phyloP scores from a whole-genome alignment of 2,329 filamentous ascomycete species.

The Phialemoniopsis sp. region DNA sequence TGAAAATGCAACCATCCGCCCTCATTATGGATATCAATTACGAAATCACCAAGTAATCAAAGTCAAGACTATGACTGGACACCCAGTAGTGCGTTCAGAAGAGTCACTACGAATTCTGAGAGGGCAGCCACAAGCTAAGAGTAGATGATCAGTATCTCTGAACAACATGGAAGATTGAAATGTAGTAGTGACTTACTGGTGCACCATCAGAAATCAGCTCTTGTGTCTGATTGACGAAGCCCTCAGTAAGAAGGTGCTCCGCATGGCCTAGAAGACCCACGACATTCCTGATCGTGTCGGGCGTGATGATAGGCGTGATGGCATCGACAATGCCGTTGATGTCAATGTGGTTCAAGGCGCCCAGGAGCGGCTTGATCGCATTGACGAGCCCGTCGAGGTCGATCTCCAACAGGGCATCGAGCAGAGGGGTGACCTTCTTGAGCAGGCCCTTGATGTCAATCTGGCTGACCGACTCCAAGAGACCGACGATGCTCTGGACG shows the following conservation, averaged over 20 bases:
- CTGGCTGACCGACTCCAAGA: slow-evolving; percentile 16
- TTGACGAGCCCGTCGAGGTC: slow-evolving; percentile 7
- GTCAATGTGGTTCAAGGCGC: slow-evolving; percentile 6
- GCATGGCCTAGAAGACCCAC: slow-evolving; percentile 31
- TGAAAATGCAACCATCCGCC: too few relatives aligned
- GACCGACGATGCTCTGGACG: slow-evolving; percentile 28
- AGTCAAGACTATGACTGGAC: too few relatives aligned
- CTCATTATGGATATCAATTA: too few relatives aligned
- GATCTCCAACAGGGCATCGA: slow-evolving; percentile 5
- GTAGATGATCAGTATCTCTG: too few relatives aligned
- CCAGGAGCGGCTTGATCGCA: slow-evolving; percentile 6
- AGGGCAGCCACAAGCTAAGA: too few relatives aligned
- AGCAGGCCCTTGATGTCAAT: slow-evolving; percentile 16
- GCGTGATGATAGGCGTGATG: slow-evolving; percentile 14
- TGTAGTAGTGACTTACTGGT: slow-evolving; percentile 22
- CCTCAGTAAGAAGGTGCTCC: slow-evolving; percentile 26
- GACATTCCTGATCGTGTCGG: slow-evolving; percentile 28
- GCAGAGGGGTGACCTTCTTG: slow-evolving; percentile 16
- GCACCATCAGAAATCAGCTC: slow-evolving; percentile 38
- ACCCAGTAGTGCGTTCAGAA: too few relatives aligned
- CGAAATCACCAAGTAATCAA: too few relatives aligned
- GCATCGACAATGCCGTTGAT: slow-evolving; percentile 6
- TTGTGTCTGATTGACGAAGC: slow-evolving; percentile 35
- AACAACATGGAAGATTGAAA: background rate
- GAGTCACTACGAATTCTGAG: too few relatives aligned